Conservation (phyloP, 805 yeast genomes). For the Kuraishia capsulata region DNA sequence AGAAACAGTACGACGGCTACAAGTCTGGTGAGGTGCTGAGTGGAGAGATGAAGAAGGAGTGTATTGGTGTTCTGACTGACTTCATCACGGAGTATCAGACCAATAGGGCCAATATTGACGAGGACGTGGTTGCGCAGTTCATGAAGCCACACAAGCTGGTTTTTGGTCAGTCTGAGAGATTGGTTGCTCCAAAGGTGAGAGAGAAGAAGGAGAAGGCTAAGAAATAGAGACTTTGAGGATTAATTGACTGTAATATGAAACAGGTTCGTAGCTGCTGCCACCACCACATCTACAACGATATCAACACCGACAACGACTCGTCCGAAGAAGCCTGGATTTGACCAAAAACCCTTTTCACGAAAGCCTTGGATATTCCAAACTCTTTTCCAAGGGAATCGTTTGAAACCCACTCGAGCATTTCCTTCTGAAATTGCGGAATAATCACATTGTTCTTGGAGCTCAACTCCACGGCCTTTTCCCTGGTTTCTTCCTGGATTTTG, state of each 20-base stretch:
- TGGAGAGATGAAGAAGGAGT: conserved; percentile 87
- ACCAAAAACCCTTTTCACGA: conserved; percentile 7
- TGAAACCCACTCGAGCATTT: conserved; percentile 10
- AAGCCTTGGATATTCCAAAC: conserved; percentile 10
- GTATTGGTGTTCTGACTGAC: conserved; percentile 72
- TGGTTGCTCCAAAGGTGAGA: conserved; percentile 57
- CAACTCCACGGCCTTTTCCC: conserved; percentile 9
- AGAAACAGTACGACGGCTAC: conserved; percentile 53
- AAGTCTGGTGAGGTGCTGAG: conserved; percentile 75
- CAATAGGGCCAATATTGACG: conserved; percentile 57
- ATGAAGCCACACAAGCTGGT: conserved; percentile 81
- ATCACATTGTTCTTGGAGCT: conserved; percentile 7
- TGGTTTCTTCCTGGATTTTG: conserved; percentile 5
- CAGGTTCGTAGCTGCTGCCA: neutral
- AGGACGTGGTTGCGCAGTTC: conserved; percentile 50
- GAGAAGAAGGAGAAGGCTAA: conserved; percentile 34
- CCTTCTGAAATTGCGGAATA: conserved; percentile 4
- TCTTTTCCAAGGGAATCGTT: conserved; percentile 11
- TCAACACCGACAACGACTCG: conserved; percentile 8
- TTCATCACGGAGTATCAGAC: conserved; percentile 80
- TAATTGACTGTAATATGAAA: too few relatives aligned
- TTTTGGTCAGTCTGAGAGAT: conserved; percentile 67
- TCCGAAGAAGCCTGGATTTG: conserved; percentile 7
- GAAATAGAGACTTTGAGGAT: too few relatives aligned
- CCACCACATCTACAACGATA: neutral